Evolutionary conservation across 208 protist species (phyloP).

Genomic region (Acanthamoeba royreba): DNA sequence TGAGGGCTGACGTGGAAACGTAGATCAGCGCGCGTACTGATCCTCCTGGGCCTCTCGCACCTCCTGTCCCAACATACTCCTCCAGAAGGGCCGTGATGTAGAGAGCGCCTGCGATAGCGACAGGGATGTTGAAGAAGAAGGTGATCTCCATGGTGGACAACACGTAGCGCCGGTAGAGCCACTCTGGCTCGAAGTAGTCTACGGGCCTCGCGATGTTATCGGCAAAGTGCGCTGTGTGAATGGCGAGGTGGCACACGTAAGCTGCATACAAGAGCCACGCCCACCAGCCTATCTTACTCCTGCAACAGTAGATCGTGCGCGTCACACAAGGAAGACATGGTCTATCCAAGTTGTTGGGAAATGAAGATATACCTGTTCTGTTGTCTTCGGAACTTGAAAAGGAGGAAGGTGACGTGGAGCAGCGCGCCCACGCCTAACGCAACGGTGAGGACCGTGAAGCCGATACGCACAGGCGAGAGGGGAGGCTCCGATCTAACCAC

Average conservation of each 20-base stretch:
- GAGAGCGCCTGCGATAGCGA: neutral
- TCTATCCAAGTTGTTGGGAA: no score
- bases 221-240: constrained; percentile 1
- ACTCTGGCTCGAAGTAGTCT: neutral
- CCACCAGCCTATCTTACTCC: neutral
- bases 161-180: neutral
- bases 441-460: neutral
- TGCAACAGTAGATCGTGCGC: no score
- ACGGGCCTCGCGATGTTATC: neutral
- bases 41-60: neutral
- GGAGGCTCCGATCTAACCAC: neutral
- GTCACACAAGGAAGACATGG: neutral
- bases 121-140: neutral
- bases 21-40: neutral
- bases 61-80: neutral
- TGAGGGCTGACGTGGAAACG: neutral
- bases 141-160: constrained; percentile 18
- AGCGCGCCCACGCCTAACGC: neutral
- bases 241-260: neutral
- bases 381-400: no score
- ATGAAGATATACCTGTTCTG: no score
- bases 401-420: neutral
- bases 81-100: neutral
- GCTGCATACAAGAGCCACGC: neutral
- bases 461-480: neutral